Percentiles rank a stretch among this genome's conserved stretches.
These are phyloP conservation scores for Tephrocybe sp. DNA, from an alignment of 768 basidiomycete species.

Conservation along the genomic window DNA sequence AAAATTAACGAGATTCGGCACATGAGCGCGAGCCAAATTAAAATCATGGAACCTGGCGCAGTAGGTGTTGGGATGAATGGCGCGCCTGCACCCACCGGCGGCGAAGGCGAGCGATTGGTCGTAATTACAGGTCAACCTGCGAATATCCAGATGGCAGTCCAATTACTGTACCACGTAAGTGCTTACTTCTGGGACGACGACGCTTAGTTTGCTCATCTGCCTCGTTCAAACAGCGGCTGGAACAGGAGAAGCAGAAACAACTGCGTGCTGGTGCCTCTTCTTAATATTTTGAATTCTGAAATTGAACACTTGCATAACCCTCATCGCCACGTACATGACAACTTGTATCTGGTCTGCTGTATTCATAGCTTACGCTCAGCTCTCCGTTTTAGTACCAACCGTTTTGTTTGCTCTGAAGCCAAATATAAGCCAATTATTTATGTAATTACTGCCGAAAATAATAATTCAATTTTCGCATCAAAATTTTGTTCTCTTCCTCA, in stretches of 20 bases:
- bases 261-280: slow-evolving; percentile 32
- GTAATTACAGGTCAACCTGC: slow-evolving; percentile 95
- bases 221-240: slow-evolving; percentile 59
- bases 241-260: slow-evolving; percentile 90
- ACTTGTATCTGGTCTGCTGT: slow-evolving; percentile 21
- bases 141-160: slow-evolving; percentile 96
- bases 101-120: slow-evolving; percentile 88
- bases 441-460: slow-evolving; percentile 2
- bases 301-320: slow-evolving; percentile 9
- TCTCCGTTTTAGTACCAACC: neutral
- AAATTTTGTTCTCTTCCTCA: slow-evolving; percentile 12
- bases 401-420: slow-evolving; percentile 1
- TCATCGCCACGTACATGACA: slow-evolving; percentile 14
- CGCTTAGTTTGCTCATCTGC: neutral
- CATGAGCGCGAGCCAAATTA: slow-evolving; percentile 94
- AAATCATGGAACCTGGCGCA: slow-evolving; percentile 97
- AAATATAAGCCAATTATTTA: slow-evolving; percentile 3
- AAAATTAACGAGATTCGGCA: slow-evolving; percentile 99
- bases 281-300: slow-evolving; percentile 16
- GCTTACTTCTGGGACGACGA: neutral
- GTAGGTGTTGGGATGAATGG: slow-evolving; percentile 67
- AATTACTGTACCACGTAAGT: slow-evolving; percentile 82
- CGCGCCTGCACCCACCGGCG: slow-evolving; percentile 67
- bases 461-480: neutral
- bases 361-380: slow-evolving; percentile 18